These are phyloP conservation scores for Tilletia caries DNA, from an alignment of 1,284 basidiomycete genomes.

Conservation along the genomic window DNA sequence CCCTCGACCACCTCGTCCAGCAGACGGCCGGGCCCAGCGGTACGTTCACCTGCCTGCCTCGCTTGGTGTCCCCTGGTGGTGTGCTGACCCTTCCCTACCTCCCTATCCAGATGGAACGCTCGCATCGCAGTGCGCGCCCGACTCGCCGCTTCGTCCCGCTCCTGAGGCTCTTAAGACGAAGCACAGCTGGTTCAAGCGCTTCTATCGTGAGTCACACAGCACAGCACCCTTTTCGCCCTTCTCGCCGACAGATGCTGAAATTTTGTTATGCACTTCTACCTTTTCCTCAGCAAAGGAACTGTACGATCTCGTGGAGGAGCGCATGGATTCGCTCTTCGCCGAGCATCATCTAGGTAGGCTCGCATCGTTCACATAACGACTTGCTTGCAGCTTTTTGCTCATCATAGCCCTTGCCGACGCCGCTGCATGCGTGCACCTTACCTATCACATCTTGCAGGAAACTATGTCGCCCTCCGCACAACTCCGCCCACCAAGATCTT, in stretches of 20 bases:
- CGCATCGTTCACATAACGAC: neutral
- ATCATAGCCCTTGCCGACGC: neutral
- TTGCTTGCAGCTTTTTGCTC: neutral
- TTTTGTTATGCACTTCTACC: neutral
- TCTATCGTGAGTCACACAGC: slow-evolving; percentile 24
- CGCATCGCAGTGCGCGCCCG: slow-evolving; percentile 15
- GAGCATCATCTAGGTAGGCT: slow-evolving; percentile 30
- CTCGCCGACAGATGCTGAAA: neutral
- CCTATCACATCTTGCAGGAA: slow-evolving; percentile 7
- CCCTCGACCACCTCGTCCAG: slow-evolving; percentile 30
- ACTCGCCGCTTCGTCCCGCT: slow-evolving; percentile 18
- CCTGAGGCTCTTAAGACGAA: slow-evolving; percentile 21
- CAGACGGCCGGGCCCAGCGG: neutral
- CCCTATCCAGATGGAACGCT: slow-evolving; percentile 12
- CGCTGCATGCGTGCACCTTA: no score
- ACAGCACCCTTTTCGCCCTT: neutral
- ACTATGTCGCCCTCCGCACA: slow-evolving; percentile 41
- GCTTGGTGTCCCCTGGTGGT: neutral
- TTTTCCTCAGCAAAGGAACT: neutral
- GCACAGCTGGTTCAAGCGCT: slow-evolving; percentile 28
- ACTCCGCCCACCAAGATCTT: slow-evolving; percentile 34
- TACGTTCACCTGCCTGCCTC: neutral
- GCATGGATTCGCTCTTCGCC: slow-evolving; percentile 36
- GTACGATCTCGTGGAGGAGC: slow-evolving; percentile 10
- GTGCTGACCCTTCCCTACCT: neutral